Evolutionary conservation across 176 grass and related monocot genomes (phyloP).

Genomic region (Carex parvula): DNA sequence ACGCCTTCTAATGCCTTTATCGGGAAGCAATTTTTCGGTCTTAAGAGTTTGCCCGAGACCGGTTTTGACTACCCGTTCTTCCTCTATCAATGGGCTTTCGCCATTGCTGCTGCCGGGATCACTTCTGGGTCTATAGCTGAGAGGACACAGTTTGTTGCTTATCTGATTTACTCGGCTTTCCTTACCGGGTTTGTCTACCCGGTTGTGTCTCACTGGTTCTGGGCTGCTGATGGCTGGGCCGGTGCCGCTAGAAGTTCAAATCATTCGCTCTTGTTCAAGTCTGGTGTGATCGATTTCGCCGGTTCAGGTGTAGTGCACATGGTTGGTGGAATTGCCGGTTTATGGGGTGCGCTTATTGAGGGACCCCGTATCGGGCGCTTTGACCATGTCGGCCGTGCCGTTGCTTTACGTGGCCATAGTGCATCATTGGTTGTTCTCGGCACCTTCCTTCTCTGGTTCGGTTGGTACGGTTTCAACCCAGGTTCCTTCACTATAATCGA

Average conservation of each 20-base stretch:
- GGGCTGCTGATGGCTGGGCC: conserved; percentile 65
- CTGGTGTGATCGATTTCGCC: conserved; percentile 74
- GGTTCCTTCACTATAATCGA: conserved; percentile 72
- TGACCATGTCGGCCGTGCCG: conserved; percentile 59
- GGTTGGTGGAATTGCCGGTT: conserved; percentile 57
- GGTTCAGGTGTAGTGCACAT: conserved; percentile 70
- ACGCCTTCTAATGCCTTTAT: conserved; percentile 75
- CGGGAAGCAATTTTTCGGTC: conserved; percentile 79
- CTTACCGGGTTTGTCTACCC: conserved; percentile 91
- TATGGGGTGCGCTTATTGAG: conserved; percentile 71
- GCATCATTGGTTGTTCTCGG: conserved; percentile 84
- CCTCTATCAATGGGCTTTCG: conserved; percentile 89
- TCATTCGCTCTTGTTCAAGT: conserved; percentile 41
- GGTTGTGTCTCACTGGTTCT: conserved; percentile 81
- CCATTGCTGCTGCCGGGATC: conserved; percentile 86
- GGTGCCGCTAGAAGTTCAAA: conserved; percentile 24
- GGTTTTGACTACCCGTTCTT: conserved; percentile 72
- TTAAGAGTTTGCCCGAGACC: conserved; percentile 29
- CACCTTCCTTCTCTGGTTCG: conserved; percentile 90
- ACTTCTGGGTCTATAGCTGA: conserved; percentile 88
- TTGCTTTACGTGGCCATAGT: conserved; percentile 74
- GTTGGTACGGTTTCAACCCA: conserved; percentile 87
- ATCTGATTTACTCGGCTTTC: conserved; percentile 86
- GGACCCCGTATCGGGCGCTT: conserved; percentile 65
- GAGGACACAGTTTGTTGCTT: conserved; percentile 75